Evolutionary conservation across 805 yeast species (phyloP), one percentile per base, ranked within the genome.

Genomic region (Schwanniomyces occidentalis): DNA sequence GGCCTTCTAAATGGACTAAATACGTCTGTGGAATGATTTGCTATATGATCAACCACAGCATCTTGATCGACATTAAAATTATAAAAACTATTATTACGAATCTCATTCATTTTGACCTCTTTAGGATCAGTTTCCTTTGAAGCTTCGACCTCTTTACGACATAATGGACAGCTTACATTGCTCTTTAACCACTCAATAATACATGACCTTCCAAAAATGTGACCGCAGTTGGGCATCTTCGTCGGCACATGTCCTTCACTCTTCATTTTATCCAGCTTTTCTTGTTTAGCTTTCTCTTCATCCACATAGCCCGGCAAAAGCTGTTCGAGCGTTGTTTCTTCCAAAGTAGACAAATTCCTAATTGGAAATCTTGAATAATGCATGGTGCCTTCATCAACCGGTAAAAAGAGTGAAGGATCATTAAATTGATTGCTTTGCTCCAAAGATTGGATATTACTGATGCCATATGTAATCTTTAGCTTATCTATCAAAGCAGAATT

Each of bases 141-240:
- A 8, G 54, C 55, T 28, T 59, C 61, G 14, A 63, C 64, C 41
- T 64, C 65, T 29, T 55, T 58, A 2, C 74, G 51, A 33, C 74
- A 68, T 31, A 68, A 48, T 3, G 73, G 73, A 38, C 73, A 68
- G 37, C 63, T 65, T 2, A 62, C 65, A 37, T 60, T 57, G 22
- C 49, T 49, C 35, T 57, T 64, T 29, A 68, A 50, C 73, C 73
- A 68, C 27, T 65, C 70, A 2, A 64, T 49, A 17, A 68, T 53
- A 46, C 73, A 68, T 6, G 64, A 43, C 41, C 58, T 56, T 10
- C 73, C 73, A 43, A 68, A 68, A 1, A 63, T 45, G 44, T 68
- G 73, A 16, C 58, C 52, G 40, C 73, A 68, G 38, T 59, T 63
- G 1, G 73, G 72, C 63, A 68, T 60, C 37, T 57, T 51, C 3